These are phyloP conservation scores for Sporobolomyces phaffii DNA, from an alignment of 768 basidiomycete species.

Conservation along the genomic window DNA sequence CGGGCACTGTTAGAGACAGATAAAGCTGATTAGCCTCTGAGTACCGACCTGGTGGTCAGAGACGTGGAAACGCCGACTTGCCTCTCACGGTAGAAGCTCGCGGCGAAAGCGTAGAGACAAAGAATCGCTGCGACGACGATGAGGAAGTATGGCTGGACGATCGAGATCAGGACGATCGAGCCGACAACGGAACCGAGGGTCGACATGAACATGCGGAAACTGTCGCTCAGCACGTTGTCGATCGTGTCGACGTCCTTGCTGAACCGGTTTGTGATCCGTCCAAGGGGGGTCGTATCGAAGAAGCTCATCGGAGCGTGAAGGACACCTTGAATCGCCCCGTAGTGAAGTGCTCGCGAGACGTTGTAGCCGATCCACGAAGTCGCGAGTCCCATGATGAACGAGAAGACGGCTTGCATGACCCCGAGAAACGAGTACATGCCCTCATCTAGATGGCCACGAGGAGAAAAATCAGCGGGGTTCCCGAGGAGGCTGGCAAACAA, in stretches of 20 bases:
- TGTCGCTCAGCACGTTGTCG: constrained; percentile 62
- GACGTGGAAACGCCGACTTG: constrained; percentile 50
- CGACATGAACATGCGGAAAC: constrained; percentile 63
- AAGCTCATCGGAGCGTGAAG: constrained; percentile 84
- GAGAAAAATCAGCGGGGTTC: background rate
- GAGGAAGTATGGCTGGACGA: constrained; percentile 32
- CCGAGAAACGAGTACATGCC: constrained; percentile 42
- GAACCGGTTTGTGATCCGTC: constrained; percentile 41
- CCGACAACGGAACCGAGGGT: constrained; percentile 54
- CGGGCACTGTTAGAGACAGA: constrained; percentile 53
- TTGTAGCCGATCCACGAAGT: constrained; percentile 64
- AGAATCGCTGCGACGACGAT: constrained; percentile 23
- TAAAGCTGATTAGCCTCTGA: background rate
- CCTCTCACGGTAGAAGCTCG: constrained; percentile 64
- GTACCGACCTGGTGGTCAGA: background rate
- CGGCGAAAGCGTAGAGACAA: constrained; percentile 61
- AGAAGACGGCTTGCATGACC: constrained; percentile 60
- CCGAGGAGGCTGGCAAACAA: background rate
- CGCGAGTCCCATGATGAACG: constrained; percentile 57
- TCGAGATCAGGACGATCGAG: constrained; percentile 34
- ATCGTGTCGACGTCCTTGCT: constrained; percentile 65
- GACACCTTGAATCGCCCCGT: constrained; percentile 62
- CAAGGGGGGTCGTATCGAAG: constrained; percentile 62
- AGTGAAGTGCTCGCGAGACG: constrained; percentile 63
- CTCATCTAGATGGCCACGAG: background rate